Base-by-base conservation (phyloP, 495 filamentous ascomycete genomes). In the Tuber brumale region DNA sequence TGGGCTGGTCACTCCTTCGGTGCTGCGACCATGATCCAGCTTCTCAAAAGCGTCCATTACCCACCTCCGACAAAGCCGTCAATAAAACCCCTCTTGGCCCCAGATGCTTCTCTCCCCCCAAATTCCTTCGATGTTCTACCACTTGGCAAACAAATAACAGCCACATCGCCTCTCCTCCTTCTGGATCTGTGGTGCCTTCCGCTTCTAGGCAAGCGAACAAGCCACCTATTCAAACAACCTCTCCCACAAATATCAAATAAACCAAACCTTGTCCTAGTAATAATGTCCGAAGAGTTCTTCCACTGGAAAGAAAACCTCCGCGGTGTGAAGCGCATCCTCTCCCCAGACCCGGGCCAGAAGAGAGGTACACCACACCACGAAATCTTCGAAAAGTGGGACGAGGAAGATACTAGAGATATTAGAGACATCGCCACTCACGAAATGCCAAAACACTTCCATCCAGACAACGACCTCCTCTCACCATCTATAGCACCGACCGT, bases 1-100 rank as follows among this genome's bases (percentile, higher is more conserved):
- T 93, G 90, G 83, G 87, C 86, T 1, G 92, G 92, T 12, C 92
- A 95, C 83, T 91, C 89, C 23, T 94, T 95, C 79, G 92, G 92
- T 70, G 90, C 90, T 35, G 86, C 91, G 0, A 92, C 90, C 35
- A 85, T 89, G 43, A 86, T 91, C 7, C 92, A 94, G 79, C 87
- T 95, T 70, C 82, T 93, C 77, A 95, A 95, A 81, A 90, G 86
- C 45, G 87, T 90, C 48, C 92, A 89, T 84, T 92, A 92, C 82
- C 77, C 75, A 70, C 76, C 83, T 21, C 77, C 81, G 2, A 73
- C 16, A 43, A 76, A 44, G 31, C 71, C 51, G 10, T 39, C 74
- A 37, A 70, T 73, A 31, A 78, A 75, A 2, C 84, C 82, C 35
- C 79, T 81, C n/a, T 81, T 81, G 44, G 72, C 76, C 31, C 71